These are phyloP conservation scores for Trametes pubescens DNA, from an alignment of 1,284 basidiomycete species.

Conservation along the genomic window DNA sequence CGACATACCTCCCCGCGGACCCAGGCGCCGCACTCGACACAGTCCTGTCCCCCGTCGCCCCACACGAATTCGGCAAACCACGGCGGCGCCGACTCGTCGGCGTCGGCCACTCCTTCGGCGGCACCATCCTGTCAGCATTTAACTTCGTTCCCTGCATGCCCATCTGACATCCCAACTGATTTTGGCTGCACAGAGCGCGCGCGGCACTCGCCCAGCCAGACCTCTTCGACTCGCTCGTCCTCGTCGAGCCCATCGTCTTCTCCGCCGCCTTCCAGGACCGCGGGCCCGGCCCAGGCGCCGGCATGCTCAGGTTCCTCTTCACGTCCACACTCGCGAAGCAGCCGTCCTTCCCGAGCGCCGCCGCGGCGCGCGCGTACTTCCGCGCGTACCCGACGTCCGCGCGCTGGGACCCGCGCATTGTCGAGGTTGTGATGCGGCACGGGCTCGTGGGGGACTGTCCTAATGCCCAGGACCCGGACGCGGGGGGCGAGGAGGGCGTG, in stretches of 20 bases:
- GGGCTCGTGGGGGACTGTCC: not conserved
- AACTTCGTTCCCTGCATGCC: no score
- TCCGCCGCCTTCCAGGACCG: constrained; percentile 5
- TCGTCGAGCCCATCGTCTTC: constrained; percentile 5
- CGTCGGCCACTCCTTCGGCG: constrained; percentile 7
- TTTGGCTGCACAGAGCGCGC: not conserved
- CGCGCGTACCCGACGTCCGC: not conserved
- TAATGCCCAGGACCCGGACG: no score
- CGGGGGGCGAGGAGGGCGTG: not conserved
- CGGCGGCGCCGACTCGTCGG: not conserved
- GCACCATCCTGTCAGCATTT: not conserved
- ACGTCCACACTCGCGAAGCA: not conserved
- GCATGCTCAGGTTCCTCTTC: constrained; percentile 2
- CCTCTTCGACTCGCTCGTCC: constrained; percentile 2
- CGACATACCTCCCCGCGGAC: not conserved
- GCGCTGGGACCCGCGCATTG: constrained; percentile 5
- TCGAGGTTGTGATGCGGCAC: not conserved
- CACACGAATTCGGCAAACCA: no score
- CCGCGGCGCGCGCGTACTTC: not conserved
- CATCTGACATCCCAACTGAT: not conserved
- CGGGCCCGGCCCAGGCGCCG: not conserved
- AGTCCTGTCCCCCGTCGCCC: not conserved
- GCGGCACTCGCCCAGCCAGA: not conserved
- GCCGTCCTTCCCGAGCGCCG: not conserved
- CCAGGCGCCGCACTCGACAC: not conserved